phyloP scores from a whole-genome alignment of 208 protist genomes.

The Novymonas esmeraldas region DNA sequence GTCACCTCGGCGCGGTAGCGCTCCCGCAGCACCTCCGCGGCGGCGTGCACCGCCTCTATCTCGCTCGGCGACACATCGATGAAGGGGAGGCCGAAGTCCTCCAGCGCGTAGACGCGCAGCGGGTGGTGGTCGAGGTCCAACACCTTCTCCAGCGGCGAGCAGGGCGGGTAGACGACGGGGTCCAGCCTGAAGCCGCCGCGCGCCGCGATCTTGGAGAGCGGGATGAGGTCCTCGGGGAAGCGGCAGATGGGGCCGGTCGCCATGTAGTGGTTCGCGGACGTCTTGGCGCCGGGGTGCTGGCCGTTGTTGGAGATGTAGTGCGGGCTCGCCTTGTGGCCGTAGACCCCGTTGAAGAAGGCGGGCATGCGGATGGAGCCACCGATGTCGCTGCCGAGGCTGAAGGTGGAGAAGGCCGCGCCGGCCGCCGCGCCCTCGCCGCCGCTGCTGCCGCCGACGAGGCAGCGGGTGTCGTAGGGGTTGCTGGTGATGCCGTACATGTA shows the following conservation, averaged over 20 bases:
- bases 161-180: constrained; percentile 61
- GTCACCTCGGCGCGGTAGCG: constrained; percentile 65
- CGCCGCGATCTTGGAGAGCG: constrained; percentile 69
- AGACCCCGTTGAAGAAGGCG: constrained; percentile 91
- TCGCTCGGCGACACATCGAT: constrained; percentile 56
- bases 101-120: constrained; percentile 79
- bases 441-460: constrained; percentile 87
- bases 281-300: constrained; percentile 74
- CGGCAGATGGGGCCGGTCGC: constrained; percentile 81
- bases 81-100: constrained; percentile 72
- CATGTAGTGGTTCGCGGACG: constrained; percentile 85
- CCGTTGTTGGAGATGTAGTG: constrained; percentile 86
- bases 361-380: constrained; percentile 92
- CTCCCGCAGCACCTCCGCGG: constrained; percentile 53
- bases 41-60: constrained; percentile 61
- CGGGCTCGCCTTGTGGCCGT: constrained; percentile 85
- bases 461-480: constrained; percentile 90
- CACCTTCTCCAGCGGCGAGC: constrained; percentile 56
- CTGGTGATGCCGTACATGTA: constrained; percentile 89
- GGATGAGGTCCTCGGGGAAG: constrained; percentile 86
- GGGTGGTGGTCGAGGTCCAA: constrained; percentile 34
- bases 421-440: constrained; percentile 85
- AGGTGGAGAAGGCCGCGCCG: constrained; percentile 76
- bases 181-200: constrained; percentile 81
- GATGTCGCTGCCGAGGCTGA: constrained; percentile 89